Conservation (phyloP, 257 asterid species). For the Solanum neorickii region DNA sequence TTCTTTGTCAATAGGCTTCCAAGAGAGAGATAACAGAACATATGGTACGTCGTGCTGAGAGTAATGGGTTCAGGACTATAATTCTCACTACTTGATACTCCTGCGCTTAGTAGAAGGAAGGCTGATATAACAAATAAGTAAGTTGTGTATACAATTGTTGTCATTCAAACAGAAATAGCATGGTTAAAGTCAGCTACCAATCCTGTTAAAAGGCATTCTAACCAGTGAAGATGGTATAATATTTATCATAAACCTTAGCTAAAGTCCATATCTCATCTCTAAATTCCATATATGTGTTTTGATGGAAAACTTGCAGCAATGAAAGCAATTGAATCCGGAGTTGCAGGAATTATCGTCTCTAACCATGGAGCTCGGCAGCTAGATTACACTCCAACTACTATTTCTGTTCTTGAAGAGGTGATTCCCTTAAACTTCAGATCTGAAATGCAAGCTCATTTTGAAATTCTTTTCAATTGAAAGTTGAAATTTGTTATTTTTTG, state of each 20-base stretch:
- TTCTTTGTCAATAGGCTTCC: conserved; percentile 16
- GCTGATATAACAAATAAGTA: conserved; percentile 53
- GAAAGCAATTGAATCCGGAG: conserved; percentile 44
- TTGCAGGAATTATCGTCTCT: conserved; percentile 43
- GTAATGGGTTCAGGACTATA: conserved; percentile 51
- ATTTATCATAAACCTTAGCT: background rate
- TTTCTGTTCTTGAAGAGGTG: conserved; percentile 52
- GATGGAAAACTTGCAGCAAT: conserved; percentile 22
- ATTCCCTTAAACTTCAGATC: background rate
- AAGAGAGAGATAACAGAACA: conserved; percentile 37
- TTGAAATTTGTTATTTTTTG: background rate
- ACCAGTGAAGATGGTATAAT: conserved; percentile 45
- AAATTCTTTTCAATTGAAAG: background rate
- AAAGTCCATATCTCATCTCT: background rate
- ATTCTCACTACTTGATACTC: conserved; percentile 48
- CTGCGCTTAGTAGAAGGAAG: conserved; percentile 47
- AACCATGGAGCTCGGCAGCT: conserved; percentile 64
- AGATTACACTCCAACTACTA: conserved; percentile 44
- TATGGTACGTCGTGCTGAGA: conserved; percentile 53
- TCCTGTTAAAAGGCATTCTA: conserved; percentile 46
- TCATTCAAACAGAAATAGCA: conserved; percentile 29
- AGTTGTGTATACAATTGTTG: background rate
- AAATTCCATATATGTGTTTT: background rate
- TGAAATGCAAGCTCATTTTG: background rate
- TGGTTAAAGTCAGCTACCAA: conserved; percentile 49